These are phyloP conservation scores for Phytophthora parvispora DNA, from an alignment of 352 stramenopile genomes.

Conservation along the genomic window DNA sequence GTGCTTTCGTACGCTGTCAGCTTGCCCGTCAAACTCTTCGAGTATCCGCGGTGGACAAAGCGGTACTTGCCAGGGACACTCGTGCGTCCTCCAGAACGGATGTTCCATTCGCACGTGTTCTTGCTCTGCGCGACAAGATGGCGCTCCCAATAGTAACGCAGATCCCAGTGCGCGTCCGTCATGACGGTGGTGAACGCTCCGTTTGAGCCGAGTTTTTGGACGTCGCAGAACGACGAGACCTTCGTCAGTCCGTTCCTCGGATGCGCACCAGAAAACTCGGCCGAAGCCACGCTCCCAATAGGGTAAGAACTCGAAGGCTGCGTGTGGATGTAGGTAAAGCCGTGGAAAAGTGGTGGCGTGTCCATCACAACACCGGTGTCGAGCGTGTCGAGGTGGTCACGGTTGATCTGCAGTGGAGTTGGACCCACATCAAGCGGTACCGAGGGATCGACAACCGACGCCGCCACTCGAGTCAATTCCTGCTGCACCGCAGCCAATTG, in stretches of 20 bases:
- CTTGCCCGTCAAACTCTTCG: conserved; percentile 41
- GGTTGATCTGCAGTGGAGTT: conserved; percentile 45
- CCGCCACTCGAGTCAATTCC: conserved; percentile 49
- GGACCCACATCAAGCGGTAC: conserved; percentile 42
- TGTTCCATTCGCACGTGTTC: conserved; percentile 57
- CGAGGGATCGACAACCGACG: conserved; percentile 29
- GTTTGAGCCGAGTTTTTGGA: conserved; percentile 37
- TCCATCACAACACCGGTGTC: conserved; percentile 51
- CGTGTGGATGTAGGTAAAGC: conserved; percentile 36
- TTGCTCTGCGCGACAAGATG: conserved; percentile 43
- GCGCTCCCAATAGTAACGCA: conserved; percentile 55
- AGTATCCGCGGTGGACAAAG: conserved; percentile 56
- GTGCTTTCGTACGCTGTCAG: conserved; percentile 42
- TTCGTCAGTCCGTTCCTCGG: conserved; percentile 51
- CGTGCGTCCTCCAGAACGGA: conserved; percentile 36
- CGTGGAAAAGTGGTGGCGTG: conserved; percentile 18
- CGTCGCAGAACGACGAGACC: conserved; percentile 62
- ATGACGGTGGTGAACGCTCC: conserved; percentile 43
- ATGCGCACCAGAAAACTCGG: conserved; percentile 56
- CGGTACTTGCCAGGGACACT: conserved; percentile 51
- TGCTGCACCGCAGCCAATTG: conserved; percentile 68
- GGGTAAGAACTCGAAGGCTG: conserved; percentile 38
- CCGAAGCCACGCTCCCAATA: conserved; percentile 42
- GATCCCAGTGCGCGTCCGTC: conserved; percentile 66
- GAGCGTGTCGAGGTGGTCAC: conserved; percentile 38